These are phyloP conservation scores for Arachis hypogaea DNA, from an alignment of 306 rosid species.

Conservation along the genomic window DNA sequence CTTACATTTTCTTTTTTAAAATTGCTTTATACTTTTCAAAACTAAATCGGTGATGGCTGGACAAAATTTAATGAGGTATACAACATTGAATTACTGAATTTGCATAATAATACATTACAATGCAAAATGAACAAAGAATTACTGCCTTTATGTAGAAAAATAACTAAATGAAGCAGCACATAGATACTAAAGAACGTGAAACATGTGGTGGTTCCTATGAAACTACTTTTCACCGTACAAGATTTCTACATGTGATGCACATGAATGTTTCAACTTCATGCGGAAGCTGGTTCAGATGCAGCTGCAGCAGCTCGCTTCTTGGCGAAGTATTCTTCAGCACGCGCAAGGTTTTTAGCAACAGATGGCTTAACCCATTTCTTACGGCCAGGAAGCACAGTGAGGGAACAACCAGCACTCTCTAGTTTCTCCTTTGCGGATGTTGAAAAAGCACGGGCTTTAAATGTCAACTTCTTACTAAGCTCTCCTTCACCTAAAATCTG, in stretches of 20 bases:
- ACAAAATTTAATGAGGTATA: slow-evolving; percentile 34
- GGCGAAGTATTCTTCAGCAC: slow-evolving; percentile 94
- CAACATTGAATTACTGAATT: slow-evolving; percentile 25
- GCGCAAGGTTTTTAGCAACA: slow-evolving; percentile 89
- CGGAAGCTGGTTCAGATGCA: slow-evolving; percentile 54
- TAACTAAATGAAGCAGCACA: slow-evolving; percentile 4
- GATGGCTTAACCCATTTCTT: slow-evolving; percentile 99
- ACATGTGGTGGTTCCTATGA: slow-evolving; percentile 26
- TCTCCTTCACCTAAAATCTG: slow-evolving; percentile 91
- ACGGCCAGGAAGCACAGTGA: slow-evolving; percentile 83
- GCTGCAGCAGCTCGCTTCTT: slow-evolving; percentile 81
- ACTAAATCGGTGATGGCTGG: slow-evolving; percentile 30
- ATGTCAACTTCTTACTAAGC: slow-evolving; percentile 69
- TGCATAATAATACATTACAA: slow-evolving; percentile 25
- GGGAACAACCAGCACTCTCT: slow-evolving; percentile 79
- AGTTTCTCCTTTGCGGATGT: slow-evolving; percentile 89
- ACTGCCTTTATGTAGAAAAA: slow-evolving; percentile 3
- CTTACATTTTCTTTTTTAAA: not conserved
- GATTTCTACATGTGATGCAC: not conserved
- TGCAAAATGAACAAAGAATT: slow-evolving; percentile 20
- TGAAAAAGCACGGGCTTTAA: slow-evolving; percentile 90
- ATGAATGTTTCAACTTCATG: slow-evolving; percentile 40
- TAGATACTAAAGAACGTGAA: slow-evolving; percentile 27
- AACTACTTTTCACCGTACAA: slow-evolving; percentile 36
- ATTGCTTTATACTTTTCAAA: slow-evolving; percentile 1